Base-by-base conservation (phyloP, 1,139 yeast genomes). In the Wickerhamomyces sp. region DNA sequence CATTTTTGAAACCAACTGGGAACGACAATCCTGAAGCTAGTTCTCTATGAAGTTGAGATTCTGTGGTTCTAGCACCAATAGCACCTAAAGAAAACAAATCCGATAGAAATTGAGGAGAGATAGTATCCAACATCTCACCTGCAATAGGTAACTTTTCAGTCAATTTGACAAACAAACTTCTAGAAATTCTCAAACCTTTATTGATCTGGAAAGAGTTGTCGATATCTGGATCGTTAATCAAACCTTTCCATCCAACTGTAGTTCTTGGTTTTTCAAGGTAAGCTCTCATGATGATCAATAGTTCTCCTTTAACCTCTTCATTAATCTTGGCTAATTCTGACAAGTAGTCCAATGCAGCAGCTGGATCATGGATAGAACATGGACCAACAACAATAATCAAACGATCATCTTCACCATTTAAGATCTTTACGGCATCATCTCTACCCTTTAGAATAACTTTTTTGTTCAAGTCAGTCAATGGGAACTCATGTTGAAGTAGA, bases 201-300 rank as follows among this genome's bases (percentile, higher is more conserved):
- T 93, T 93, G 66, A 93, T 93, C 59, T 90, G 82, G 81, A 88
- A 91, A 46, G 97, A 78, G 50, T 89, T 91, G 64, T 93, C 96
- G 57, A 93, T 85, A 61, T 93, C 96, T 27, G 99, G 99, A 68
- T 93, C 99, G 66, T 93, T 93, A 61, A 93, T 91, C 59, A 93
- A 76, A 55, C 97, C 99, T 69, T 93, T 93, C 99, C 99, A 93
- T 51, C 99, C 99, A 44, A 93, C 98, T 27, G 98, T 93, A 45
- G 99, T 93, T 72, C 99, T 82, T 54, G 99, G 99, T 70, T 93
- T 93, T 69, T 93, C 99, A 61, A 93, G 76, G 73, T 93, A 93
- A 4, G 98, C 98, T 72, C 99, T 83, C 99, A 93, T 93, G 51
- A 93, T 86, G 50, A 93, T 83, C 53, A 81, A 79, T 46, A 93